Base-by-base conservation (phyloP, 257 asterid genomes). In the Penstemon barbatus region DNA sequence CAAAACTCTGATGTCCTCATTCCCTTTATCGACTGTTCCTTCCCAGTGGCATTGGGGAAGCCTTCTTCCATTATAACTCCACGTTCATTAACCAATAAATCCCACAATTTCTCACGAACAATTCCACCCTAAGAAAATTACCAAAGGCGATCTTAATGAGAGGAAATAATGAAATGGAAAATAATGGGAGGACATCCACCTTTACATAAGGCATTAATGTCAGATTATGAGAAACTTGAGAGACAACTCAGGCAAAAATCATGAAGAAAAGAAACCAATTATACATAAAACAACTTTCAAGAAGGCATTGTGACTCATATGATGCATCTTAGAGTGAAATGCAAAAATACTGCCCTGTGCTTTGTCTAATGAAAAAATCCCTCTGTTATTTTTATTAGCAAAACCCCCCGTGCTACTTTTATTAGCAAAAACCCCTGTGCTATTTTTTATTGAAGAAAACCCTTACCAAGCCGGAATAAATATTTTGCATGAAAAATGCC, bases 1-100 rank as follows among this genome's bases (percentile, higher is more conserved):
- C 98, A 92, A 78, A 92, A 92, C 64, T 92, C 96, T 1, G 98
- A 92, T 18, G 87, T 77, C 57, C 97, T 79, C 98, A 89, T 92
- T 46, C 97, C 98, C 78, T 78, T 86, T 75, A 92, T 89, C 0
- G 98, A 89, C 63, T 88, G 98, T 80, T 87, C 93, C 75, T 81
- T 89, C 59, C 98, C 98, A 5, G 95, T 87, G 19, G 96, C 96
- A 75, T 90, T 88, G 12, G 98, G 98, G 71, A 92, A 92, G 54
- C 98, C 98, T 81, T 89, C 98, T 84, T 92, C 98, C 69, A 92
- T 84, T 11, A 85, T 66, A 38, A 90, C 93, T 62, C 83, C 76
- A 36, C 88, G 87, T 71, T 83, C 95, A 40, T 84, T 75, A 51
- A 82, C 69, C 66, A 92, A 72, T 64, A 88, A 73, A 66, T 90